phyloP scores from a whole-genome alignment of 208 protist genomes.

The Trypanosoma grayi region DNA sequence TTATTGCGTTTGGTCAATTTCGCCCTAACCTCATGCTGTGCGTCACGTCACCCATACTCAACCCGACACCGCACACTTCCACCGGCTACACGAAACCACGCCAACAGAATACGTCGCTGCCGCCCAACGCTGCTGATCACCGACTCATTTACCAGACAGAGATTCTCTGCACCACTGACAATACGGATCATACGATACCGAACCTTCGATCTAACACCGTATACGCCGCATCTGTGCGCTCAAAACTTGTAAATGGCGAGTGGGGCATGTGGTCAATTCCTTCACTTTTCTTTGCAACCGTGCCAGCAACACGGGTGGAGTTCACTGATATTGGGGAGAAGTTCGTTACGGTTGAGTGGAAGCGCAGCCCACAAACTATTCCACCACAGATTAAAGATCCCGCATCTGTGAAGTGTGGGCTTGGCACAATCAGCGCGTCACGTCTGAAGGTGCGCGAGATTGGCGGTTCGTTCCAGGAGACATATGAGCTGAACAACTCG shows the following conservation, averaged over 20 bases:
- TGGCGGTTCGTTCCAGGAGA: constrained; percentile 49
- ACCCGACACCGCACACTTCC: constrained; percentile 59
- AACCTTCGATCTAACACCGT: constrained; percentile 87
- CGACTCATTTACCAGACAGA: constrained; percentile 88
- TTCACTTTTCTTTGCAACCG: constrained; percentile 77
- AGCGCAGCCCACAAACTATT: constrained; percentile 63
- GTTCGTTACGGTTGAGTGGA: constrained; percentile 78
- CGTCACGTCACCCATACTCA: constrained; percentile 81
- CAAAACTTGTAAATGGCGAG: constrained; percentile 78
- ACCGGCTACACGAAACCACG: constrained; percentile 34
- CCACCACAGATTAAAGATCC: constrained; percentile 53
- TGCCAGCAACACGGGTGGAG: constrained; percentile 68
- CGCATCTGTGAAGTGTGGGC: constrained; percentile 48
- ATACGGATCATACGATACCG: constrained; percentile 74
- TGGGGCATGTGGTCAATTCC: constrained; percentile 89
- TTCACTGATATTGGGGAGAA: constrained; percentile 88
- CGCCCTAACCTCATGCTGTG: constrained; percentile 86
- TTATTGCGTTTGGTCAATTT: constrained; percentile 74
- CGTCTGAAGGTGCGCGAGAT: constrained; percentile 83
- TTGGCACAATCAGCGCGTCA: constrained; percentile 78
- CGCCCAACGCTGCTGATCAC: constrained; percentile 64
- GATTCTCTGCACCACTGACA: constrained; percentile 49
- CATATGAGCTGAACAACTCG: constrained; percentile 66
- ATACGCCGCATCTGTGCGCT: constrained; percentile 85
- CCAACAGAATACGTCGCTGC: constrained; percentile 66